A percentile compares a stretch with the other conserved stretches of the same genome.
Conservation (phyloP, 2,329 filamentous ascomycete species). For the Scolecobasidium constrictum region DNA sequence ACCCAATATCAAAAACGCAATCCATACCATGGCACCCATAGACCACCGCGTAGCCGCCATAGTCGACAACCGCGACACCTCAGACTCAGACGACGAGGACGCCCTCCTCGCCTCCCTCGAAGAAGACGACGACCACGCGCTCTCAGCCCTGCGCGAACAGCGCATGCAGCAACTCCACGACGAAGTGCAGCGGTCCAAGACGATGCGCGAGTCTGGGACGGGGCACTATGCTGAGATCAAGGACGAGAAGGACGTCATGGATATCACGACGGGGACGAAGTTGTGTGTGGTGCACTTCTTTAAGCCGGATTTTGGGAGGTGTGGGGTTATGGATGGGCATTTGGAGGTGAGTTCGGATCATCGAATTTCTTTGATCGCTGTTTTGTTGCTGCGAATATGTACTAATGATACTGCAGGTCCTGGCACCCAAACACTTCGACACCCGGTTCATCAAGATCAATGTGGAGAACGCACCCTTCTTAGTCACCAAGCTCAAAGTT, state of each 20-base stretch:
- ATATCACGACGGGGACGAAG: slow-evolving; percentile 48
- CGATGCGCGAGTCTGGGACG: slow-evolving; percentile 39
- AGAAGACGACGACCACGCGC: slow-evolving; percentile 38
- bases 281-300: slow-evolving; percentile 53
- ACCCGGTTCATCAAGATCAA: slow-evolving; percentile 47
- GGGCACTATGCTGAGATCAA: slow-evolving; percentile 45
- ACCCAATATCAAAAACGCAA: no score
- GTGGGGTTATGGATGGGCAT: slow-evolving; percentile 50
- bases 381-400: background rate
- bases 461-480: slow-evolving; percentile 48
- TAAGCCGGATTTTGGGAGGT: slow-evolving; percentile 52
- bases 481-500: slow-evolving; percentile 46
- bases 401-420: slow-evolving; percentile 23
- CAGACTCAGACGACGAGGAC: slow-evolving; percentile 46
- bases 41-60: slow-evolving; percentile 41
- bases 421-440: slow-evolving; percentile 47
- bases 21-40: slow-evolving; percentile 24
- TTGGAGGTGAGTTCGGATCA: slow-evolving; percentile 28
- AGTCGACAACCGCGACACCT: slow-evolving; percentile 30
- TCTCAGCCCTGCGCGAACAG: slow-evolving; percentile 45
- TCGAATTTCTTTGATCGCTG: background rate
- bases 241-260: slow-evolving; percentile 47
- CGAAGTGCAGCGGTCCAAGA: slow-evolving; percentile 42
- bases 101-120: slow-evolving; percentile 49
- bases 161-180: slow-evolving; percentile 47